phyloP scores from a whole-genome alignment of 1,139 yeast species.

The Arxiozyma telluris region DNA sequence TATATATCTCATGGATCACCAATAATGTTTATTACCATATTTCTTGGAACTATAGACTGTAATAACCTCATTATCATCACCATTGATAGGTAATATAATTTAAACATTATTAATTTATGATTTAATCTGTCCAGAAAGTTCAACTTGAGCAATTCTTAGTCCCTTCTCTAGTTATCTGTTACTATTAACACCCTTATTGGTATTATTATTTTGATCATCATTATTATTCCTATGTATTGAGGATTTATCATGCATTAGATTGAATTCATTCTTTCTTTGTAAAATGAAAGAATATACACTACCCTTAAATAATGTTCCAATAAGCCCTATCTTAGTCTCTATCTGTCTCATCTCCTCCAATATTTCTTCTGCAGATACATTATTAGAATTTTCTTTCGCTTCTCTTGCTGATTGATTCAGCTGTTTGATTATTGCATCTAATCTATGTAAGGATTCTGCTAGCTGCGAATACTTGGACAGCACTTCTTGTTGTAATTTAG shows the following conservation, averaged over 20 bases:
- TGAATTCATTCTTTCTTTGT: constrained; percentile 29
- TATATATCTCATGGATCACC: background rate
- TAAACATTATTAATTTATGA: too few species aligned
- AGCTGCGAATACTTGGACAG: constrained; percentile 22
- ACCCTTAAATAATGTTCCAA: constrained; percentile 58
- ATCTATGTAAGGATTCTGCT: constrained; percentile 21
- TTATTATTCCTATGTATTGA: background rate
- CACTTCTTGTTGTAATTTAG: constrained; percentile 22
- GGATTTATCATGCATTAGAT: constrained; percentile 5
- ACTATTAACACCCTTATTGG: background rate
- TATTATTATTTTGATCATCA: background rate
- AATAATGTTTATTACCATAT: background rate
- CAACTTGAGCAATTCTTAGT: background rate
- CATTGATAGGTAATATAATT: too few species aligned
- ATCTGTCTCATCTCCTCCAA: constrained; percentile 39
- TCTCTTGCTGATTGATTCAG: constrained; percentile 15
- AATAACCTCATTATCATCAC: too few species aligned
- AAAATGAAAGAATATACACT: constrained; percentile 54
- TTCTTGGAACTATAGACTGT: background rate
- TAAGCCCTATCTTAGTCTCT: constrained; percentile 55
- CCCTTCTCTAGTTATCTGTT: background rate
- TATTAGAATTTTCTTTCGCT: constrained; percentile 1
- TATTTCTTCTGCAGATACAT: constrained; percentile 25
- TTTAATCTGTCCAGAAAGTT: background rate
- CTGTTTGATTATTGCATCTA: constrained; percentile 24